phyloP scores from a whole-genome alignment of 345 rosid species.

The Lepidium didymum region DNA sequence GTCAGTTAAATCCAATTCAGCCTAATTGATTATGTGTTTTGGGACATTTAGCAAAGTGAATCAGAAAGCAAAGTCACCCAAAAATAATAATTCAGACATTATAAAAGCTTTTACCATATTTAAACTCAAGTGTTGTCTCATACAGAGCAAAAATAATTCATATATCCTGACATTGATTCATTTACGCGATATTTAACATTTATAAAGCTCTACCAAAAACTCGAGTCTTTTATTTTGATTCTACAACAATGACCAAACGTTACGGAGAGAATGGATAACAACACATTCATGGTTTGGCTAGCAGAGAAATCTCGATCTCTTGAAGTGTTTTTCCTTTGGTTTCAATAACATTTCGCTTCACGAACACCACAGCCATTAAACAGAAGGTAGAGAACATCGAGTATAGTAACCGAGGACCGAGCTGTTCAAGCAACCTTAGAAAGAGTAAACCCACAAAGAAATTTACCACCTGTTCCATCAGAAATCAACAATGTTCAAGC shows the following conservation, averaged over 20 bases:
- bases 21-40: too few relatives aligned
- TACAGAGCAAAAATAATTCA: background rate
- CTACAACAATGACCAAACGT: background rate
- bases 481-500: background rate
- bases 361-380: constrained; percentile 74
- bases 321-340: constrained; percentile 97
- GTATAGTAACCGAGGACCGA: constrained; percentile 75
- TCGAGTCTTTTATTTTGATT: background rate
- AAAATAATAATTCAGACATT: background rate
- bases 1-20: background rate
- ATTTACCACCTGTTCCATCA: constrained; percentile 59
- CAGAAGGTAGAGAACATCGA: constrained; percentile 73
- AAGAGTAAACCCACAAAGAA: constrained; percentile 95
- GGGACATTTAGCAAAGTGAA: background rate
- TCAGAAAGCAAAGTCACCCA: background rate
- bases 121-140: background rate
- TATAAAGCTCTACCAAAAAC: background rate
- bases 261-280: background rate
- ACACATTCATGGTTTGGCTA: constrained; percentile 27
- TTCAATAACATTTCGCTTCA: constrained; percentile 74
- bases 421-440: constrained; percentile 72
- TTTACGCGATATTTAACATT: background rate
- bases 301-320: constrained; percentile 95
- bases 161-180: background rate
- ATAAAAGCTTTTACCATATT: background rate